These are phyloP conservation scores for Lentithecium fluviatile DNA, from an alignment of 495 filamentous ascomycete genomes.

Conservation along the genomic window DNA sequence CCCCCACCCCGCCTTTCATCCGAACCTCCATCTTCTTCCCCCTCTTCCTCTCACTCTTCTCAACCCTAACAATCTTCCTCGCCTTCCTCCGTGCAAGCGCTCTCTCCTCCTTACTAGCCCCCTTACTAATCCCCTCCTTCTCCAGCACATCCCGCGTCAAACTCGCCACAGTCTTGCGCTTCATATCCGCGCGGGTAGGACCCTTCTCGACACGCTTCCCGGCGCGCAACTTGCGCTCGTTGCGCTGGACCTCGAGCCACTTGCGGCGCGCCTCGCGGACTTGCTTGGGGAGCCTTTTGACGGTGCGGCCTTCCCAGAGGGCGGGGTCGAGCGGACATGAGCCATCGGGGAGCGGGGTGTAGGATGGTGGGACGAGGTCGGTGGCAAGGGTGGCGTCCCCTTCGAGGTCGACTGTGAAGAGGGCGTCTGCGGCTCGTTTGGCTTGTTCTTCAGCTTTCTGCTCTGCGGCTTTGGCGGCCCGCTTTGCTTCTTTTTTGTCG, in stretches of 20 bases:
- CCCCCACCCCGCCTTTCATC: slow-evolving; percentile 21
- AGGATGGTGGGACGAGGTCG: slow-evolving; percentile 1
- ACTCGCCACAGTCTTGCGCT: not conserved
- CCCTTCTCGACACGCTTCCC: not conserved
- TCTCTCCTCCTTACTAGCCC: slow-evolving; percentile 20
- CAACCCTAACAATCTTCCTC: slow-evolving; percentile 33
- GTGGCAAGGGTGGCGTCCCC: slow-evolving; percentile 15
- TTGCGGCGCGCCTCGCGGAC: slow-evolving; percentile 26
- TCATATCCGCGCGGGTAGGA: not conserved
- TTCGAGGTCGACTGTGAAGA: slow-evolving; percentile 19
- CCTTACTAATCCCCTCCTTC: slow-evolving; percentile 8
- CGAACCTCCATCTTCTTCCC: slow-evolving; percentile 17
- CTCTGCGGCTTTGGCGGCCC: not conserved
- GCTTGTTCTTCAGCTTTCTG: not conserved
- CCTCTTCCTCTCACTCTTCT: slow-evolving; percentile 35
- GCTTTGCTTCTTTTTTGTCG: slow-evolving; percentile 28
- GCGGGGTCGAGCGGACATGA: slow-evolving; percentile 27
- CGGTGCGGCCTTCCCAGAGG: slow-evolving; percentile 25
- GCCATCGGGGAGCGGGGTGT: slow-evolving; percentile 14
- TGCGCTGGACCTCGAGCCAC: slow-evolving; percentile 4
- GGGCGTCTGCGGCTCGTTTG: not conserved
- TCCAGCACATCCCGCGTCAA: slow-evolving; percentile 3
- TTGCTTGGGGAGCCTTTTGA: slow-evolving; percentile 29
- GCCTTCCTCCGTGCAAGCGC: slow-evolving; percentile 20
- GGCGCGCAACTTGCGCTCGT: not conserved